phyloP scores from a whole-genome alignment of 2,329 filamentous ascomycete species.

The Aspergillus transmontanensis region DNA sequence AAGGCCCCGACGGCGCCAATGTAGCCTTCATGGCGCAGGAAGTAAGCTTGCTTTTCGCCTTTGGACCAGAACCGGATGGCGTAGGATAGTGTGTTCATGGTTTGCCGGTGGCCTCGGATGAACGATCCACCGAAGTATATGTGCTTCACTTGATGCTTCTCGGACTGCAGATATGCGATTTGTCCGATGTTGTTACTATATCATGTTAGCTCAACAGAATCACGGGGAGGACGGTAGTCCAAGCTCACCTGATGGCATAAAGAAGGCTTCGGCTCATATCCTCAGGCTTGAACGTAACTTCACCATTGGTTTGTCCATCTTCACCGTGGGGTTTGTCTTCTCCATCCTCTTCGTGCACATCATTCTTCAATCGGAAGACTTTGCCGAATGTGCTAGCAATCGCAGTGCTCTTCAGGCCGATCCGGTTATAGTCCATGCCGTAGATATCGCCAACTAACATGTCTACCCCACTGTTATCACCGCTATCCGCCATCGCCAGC shows the following conservation, averaged over 20 bases:
- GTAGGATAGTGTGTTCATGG: slow-evolving; percentile 95
- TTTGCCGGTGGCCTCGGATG: slow-evolving; percentile 93
- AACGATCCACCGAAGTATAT: slow-evolving; percentile 99
- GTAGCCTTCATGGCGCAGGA: slow-evolving; percentile 93
- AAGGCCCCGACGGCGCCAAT: slow-evolving; percentile 93
- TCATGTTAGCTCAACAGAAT: slow-evolving; percentile 26
- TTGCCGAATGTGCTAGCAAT: slow-evolving; percentile 97
- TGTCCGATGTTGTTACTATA: slow-evolving; percentile 93
- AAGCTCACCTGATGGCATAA: slow-evolving; percentile 73
- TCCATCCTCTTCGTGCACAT: slow-evolving; percentile 76
- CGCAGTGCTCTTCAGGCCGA: slow-evolving; percentile 90
- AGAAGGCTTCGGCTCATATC: slow-evolving; percentile 90
- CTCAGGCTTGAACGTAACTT: slow-evolving; percentile 67
- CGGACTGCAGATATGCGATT: slow-evolving; percentile 94
- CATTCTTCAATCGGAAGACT: slow-evolving; percentile 88
- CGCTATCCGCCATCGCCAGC: slow-evolving; percentile 85
- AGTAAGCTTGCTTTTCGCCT: slow-evolving; percentile 92
- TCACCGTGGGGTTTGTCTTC: slow-evolving; percentile 60
- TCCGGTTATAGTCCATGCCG: slow-evolving; percentile 92
- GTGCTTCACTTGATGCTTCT: slow-evolving; percentile 85
- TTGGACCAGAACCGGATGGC: slow-evolving; percentile 98
- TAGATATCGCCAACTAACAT: slow-evolving; percentile 99
- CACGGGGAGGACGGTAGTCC: slow-evolving; percentile 7
- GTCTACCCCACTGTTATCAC: slow-evolving; percentile 91
- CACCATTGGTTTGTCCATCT: slow-evolving; percentile 37